These are phyloP conservation scores for Ordospora pajunii DNA, from an alignment of 371 early-diverging fungal species.

Conservation along the genomic window DNA sequence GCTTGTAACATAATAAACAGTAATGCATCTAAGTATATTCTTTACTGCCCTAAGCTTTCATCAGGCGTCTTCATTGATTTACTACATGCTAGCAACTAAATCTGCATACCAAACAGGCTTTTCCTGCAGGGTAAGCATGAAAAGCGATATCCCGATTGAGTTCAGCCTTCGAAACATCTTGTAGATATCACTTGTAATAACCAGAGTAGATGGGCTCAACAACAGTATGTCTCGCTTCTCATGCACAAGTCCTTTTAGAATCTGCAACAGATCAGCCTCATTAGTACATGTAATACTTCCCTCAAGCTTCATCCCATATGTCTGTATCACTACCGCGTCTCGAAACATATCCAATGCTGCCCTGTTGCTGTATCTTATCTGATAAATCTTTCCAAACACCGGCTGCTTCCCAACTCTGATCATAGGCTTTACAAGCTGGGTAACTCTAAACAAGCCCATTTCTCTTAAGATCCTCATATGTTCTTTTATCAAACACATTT, in stretches of 20 bases:
- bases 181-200: neutral
- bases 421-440: neutral
- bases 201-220: neutral
- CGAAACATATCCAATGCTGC: neutral
- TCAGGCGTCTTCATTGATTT: neutral
- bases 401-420: neutral
- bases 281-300: slow-evolving; percentile 14
- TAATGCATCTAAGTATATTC: no score
- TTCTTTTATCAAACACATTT: slow-evolving; percentile 90
- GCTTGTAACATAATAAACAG: no score
- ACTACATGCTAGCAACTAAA: neutral
- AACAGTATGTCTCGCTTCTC: neutral
- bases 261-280: neutral
- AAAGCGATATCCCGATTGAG: slow-evolving; percentile 1
- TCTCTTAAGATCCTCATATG: slow-evolving; percentile 67
- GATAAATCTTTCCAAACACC: neutral
- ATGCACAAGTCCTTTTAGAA: neutral
- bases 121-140: neutral
- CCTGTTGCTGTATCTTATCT: slow-evolving; percentile 3
- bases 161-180: neutral
- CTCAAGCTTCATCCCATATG: slow-evolving; percentile 1
- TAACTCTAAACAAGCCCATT: slow-evolving; percentile 34
- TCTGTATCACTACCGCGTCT: neutral
- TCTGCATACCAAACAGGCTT: slow-evolving; percentile 8
- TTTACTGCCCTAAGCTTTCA: no score